phyloP scores from a whole-genome alignment of 2,329 filamentous ascomycete species.

The Teratosphaeria pseudoeucalypti region DNA sequence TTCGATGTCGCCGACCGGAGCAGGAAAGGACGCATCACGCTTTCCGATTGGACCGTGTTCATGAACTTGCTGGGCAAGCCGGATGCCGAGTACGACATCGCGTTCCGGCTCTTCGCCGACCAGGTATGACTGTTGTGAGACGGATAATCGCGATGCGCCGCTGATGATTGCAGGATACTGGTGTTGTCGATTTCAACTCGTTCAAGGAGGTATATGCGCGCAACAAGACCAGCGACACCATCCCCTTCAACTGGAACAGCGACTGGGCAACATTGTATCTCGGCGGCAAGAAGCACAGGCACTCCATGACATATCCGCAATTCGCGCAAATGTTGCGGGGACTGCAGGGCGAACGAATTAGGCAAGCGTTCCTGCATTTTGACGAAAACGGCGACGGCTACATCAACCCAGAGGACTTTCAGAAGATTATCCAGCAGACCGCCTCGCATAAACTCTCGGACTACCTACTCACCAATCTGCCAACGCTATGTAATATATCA shows the following conservation, averaged over 20 bases:
- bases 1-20: constrained; percentile 83
- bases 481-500: constrained; percentile 90
- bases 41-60: constrained; percentile 86
- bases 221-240: constrained; percentile 73
- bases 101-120: constrained; percentile 83
- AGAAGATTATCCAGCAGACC: constrained; percentile 90
- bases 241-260: constrained; percentile 94
- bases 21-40: constrained; percentile 58
- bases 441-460: constrained; percentile 94
- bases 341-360: constrained; percentile 87
- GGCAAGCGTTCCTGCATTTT: constrained; percentile 86
- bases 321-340: constrained; percentile 98
- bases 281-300: constrained; percentile 75
- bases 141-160: neutral
- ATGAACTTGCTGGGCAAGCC: constrained; percentile 89
- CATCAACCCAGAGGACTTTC: constrained; percentile 91
- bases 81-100: constrained; percentile 97
- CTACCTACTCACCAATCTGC: constrained; percentile 81
- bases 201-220: constrained; percentile 76
- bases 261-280: constrained; percentile 95
- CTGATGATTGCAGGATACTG: constrained; percentile 36
- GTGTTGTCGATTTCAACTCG: constrained; percentile 79
- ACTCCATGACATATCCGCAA: constrained; percentile 87
- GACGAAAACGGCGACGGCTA: constrained; percentile 89
- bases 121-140: neutral